These are phyloP conservation scores for Zea luxurians DNA, from an alignment of 176 grass and related monocot genomes.

Conservation along the genomic window DNA sequence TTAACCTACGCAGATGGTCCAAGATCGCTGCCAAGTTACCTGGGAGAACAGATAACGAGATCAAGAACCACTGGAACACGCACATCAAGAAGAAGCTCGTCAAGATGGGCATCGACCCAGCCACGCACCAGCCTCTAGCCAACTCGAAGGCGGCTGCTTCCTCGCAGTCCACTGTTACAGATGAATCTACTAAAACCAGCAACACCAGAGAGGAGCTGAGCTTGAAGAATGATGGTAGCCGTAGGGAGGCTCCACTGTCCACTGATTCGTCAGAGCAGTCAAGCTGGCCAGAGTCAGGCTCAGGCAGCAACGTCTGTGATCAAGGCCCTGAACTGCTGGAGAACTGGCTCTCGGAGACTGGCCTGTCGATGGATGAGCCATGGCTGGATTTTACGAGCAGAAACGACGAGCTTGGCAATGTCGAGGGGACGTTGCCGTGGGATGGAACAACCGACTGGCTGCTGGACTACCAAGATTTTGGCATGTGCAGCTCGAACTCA, in stretches of 20 bases:
- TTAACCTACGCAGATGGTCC: constrained; percentile 55
- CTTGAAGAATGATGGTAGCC: background rate
- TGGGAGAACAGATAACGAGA: constrained; percentile 83
- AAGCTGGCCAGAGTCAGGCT: constrained; percentile 30
- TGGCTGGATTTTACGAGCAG: constrained; percentile 40
- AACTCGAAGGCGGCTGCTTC: background rate
- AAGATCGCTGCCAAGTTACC: constrained; percentile 78
- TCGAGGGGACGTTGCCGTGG: background rate
- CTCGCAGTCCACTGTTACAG: too few relatives aligned
- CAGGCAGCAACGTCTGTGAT: background rate
- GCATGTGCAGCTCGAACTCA: too few relatives aligned
- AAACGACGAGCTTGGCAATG: constrained; percentile 16
- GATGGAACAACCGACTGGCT: too few relatives aligned
- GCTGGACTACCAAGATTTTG: too few relatives aligned
- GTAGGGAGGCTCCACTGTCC: background rate
- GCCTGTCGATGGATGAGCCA: constrained; percentile 46
- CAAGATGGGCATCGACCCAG: constrained; percentile 69
- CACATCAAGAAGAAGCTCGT: constrained; percentile 91
- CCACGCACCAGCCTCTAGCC: constrained; percentile 54
- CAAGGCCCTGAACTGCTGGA: constrained; percentile 23
- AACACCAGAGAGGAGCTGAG: background rate
- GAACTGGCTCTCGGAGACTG: constrained; percentile 46
- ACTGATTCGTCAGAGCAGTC: constrained; percentile 25
- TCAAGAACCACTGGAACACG: constrained; percentile 95
- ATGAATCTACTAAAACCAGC: too few relatives aligned